Conservation (phyloP, 2,329 filamentous ascomycete species). For the Penicillium sp. region DNA sequence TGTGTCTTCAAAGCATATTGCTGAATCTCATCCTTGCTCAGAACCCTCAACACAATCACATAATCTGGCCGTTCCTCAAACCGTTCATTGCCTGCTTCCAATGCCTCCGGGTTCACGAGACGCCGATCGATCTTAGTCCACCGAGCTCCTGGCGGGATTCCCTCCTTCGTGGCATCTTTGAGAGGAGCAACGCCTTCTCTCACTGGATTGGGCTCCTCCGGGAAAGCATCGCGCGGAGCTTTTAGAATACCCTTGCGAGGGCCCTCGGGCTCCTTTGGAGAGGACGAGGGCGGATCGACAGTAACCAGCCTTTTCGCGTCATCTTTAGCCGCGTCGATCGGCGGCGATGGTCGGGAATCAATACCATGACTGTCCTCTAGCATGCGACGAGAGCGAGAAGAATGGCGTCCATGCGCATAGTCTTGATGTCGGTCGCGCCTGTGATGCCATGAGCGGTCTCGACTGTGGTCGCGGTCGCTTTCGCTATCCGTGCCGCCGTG, state of each 20-base stretch:
- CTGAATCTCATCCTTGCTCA: conserved; percentile 86
- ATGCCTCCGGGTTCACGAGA: conserved; percentile 82
- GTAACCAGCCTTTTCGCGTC: conserved; percentile 25
- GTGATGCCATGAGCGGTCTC: conserved; percentile 12
- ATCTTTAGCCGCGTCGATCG: conserved; percentile 20
- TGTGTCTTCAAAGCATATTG: conserved; percentile 77
- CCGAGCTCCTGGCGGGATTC: conserved; percentile 72
- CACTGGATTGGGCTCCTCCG: conserved; percentile 76
- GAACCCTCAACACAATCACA: conserved; percentile 84
- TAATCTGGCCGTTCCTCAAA: conserved; percentile 91
- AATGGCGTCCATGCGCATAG: conserved; percentile 20
- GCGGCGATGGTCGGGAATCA: conserved; percentile 20
- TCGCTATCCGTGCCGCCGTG: conserved; percentile 29
- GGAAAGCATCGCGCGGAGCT: conserved; percentile 74
- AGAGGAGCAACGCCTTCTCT: conserved; percentile 90
- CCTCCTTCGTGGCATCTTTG: conserved; percentile 72
- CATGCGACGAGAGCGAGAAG: conserved; percentile 27
- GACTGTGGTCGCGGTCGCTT: conserved; percentile 17
- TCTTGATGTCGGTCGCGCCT: conserved; percentile 15
- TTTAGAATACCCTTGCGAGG: conserved; percentile 79
- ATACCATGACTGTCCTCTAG: conserved; percentile 16
- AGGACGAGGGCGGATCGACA: conserved; percentile 23
- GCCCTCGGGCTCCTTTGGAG: conserved; percentile 57
- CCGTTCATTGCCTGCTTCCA: conserved; percentile 81
- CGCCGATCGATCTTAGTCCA: conserved; percentile 92